A percentile compares a stretch with the other conserved stretches of the same genome.
phyloP scores from a whole-genome alignment of 768 basidiomycete genomes.

The Lactarius trivialis region DNA sequence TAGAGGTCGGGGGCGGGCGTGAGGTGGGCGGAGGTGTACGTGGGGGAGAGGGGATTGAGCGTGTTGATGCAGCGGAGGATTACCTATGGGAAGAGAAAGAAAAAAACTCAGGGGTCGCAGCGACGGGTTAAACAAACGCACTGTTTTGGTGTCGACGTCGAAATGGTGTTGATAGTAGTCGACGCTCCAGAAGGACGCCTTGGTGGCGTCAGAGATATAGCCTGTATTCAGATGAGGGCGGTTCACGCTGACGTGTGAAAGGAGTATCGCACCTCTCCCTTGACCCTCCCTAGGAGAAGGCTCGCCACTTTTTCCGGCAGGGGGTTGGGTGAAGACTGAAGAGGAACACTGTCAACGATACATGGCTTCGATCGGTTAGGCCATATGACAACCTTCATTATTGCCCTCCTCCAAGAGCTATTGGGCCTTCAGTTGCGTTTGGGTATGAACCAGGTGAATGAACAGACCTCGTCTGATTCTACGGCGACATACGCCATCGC shows the following conservation, averaged over 20 bases:
- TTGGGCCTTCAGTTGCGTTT: neutral
- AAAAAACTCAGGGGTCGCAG: neutral
- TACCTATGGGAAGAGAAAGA: slow-evolving; percentile 42
- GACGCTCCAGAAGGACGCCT: slow-evolving; percentile 57
- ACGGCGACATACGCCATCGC: slow-evolving; percentile 67
- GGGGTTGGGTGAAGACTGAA: slow-evolving; percentile 12
- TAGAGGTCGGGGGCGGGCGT: slow-evolving; percentile 67
- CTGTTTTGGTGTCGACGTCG: slow-evolving; percentile 78
- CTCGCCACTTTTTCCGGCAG: slow-evolving; percentile 1
- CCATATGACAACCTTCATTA: slow-evolving; percentile 1
- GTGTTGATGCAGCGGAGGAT: slow-evolving; percentile 72
- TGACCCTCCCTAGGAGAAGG: slow-evolving; percentile 1
- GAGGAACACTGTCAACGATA: neutral
- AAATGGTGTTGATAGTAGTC: slow-evolving; percentile 88
- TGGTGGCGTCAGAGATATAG: slow-evolving; percentile 52
- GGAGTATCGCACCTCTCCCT: slow-evolving; percentile 13
- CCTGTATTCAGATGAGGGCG: slow-evolving; percentile 35
- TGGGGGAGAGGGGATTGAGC: slow-evolving; percentile 62
- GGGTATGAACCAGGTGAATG: neutral
- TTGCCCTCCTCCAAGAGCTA: slow-evolving; percentile 48
- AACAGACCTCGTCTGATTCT: slow-evolving; percentile 60
- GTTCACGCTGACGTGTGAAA: neutral
- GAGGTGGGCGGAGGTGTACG: slow-evolving; percentile 57
- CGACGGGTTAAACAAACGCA: slow-evolving; percentile 25
- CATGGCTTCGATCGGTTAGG: neutral